Base-by-base conservation (phyloP, 1,284 basidiomycete genomes). In the Coriolopsis trogii region DNA sequence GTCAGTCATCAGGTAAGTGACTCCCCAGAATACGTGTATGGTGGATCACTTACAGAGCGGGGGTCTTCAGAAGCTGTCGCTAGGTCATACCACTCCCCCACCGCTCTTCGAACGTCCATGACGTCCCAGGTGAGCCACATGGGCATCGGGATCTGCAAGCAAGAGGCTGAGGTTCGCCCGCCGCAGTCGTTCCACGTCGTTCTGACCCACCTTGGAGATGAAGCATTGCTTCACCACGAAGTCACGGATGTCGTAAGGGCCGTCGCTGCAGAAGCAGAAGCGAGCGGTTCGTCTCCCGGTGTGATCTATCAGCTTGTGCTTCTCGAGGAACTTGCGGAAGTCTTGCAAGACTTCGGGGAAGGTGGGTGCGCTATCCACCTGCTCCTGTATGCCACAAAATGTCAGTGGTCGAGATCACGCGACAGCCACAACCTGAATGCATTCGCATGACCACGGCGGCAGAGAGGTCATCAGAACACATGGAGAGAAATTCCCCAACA, bases 201-300 rank as follows among this genome's bases (percentile, higher is more conserved):
- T 16, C 59, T 51, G 54, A 70, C 76, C 60, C 53, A 85, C 87
- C 66, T 84, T 81, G 43, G 89, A 92, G 63, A 95, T 91, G 68
- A 90, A 93, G 67, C 86, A 91, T 66, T 93, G 89, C 69, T 95
- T 90, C 40, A 89, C 81, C 51, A 91, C 81, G 65, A 95, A 95
- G 71, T 95, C 89, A 44, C 89, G 80, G 40, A 95, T 70, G 66
- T 95, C 93, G 64, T 81, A 90, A 18, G 90, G 90, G 4, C 89
- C 89, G 64, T 92, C 90, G 41, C 79, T 85, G 68, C 85, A 89
- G 86, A 86, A 90, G 66, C 82, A 87, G 63, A 82, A 91, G 23
- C 79, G 81, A 51, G 79, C 69, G 44, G 84, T 72, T 6, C 77
- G 79, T 57, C 77, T 73, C 41, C 81, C 82, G 29, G 77, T 83